Base-by-base conservation (phyloP, 2,329 filamentous ascomycete species). In the Trichophyton mentagrophytes region DNA sequence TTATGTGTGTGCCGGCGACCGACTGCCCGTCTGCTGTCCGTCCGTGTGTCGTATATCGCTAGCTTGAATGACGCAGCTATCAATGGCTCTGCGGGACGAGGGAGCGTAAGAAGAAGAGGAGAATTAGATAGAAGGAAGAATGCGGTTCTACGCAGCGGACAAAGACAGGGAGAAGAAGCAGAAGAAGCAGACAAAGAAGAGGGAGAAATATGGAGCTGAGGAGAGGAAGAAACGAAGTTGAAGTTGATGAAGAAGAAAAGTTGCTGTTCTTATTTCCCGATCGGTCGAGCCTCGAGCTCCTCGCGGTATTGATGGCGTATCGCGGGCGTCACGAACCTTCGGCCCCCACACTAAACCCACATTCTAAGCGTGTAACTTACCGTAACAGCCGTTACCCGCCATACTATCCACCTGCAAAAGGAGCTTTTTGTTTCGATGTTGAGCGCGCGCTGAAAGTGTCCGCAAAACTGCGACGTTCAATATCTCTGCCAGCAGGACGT, bases 171-270 rank as follows among this genome's bases (percentile, higher is more conserved):
- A 44, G 27, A 44, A 44, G 55, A 13, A 20, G 38, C 8, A 17
- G 42, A n/a, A 27, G 61, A 62, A 58, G 58, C 56, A 61, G 58
- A 60, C 17, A 42, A 51, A 30, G 40, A 46, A 40, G 49, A 56
- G 20, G 51, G 15, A 6, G 40, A 44, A 17, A 60, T 20, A 61
- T 60, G 30, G 38, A 47, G 40, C 55, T n/a, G 59, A 61, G 53
- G 59, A 60, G 61, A 58, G 57, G 55, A 57, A 40, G 47, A 40
- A 55, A 36, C 46, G 61, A 38, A 44, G 42, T 57, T 51, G 27
- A 57, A 62, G 58, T 57, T 63, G 60, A 30, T 47, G 47, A 60
- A 53, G 9, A 60, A 57, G 58, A 40, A 53, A 33, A 58, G 57
- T 57, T 60, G 58, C 17, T 47, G 60, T 17, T 57, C 55, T 36